Percentiles rank a stretch among this genome's conserved stretches.
phyloP scores from a whole-genome alignment of 2,329 filamentous ascomycete species.

The Rhytidhysteron rufulum region DNA sequence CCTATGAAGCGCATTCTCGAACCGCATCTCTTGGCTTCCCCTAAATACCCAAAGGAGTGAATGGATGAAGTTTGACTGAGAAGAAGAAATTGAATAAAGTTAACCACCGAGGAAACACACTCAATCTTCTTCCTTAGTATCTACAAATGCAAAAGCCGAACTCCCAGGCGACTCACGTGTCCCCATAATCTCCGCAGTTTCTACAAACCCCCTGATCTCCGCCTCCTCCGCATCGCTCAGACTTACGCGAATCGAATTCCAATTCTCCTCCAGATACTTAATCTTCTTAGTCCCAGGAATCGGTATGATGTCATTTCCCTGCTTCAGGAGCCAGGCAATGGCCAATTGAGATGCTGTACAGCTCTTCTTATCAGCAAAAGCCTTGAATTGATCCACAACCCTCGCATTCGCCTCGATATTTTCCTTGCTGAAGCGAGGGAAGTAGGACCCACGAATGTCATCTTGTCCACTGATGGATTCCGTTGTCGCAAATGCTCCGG shows the following conservation, averaged over 20 bases:
- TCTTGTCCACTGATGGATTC: constrained; percentile 26
- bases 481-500: constrained; percentile 1
- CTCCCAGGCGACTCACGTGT: background rate
- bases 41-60: too few species aligned
- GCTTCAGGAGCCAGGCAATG: constrained; percentile 16
- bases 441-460: constrained; percentile 34
- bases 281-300: constrained; percentile 42
- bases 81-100: too few species aligned
- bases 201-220: constrained; percentile 2
- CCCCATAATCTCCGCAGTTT: background rate
- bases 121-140: background rate
- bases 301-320: constrained; percentile 46
- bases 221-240: constrained; percentile 3
- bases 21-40: too few species aligned
- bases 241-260: constrained; percentile 1
- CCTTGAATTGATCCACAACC: constrained; percentile 11
- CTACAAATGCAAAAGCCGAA: background rate
- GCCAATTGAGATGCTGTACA: constrained; percentile 55
- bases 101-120: too few species aligned
- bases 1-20: too few species aligned
- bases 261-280: constrained; percentile 5
- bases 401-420: constrained; percentile 14
- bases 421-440: constrained; percentile 35
- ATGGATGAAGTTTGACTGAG: too few species aligned
- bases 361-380: constrained; percentile 38